Evolutionary conservation across 257 asterid species (phyloP).

Genomic region (Fraxinus cuspidata): DNA sequence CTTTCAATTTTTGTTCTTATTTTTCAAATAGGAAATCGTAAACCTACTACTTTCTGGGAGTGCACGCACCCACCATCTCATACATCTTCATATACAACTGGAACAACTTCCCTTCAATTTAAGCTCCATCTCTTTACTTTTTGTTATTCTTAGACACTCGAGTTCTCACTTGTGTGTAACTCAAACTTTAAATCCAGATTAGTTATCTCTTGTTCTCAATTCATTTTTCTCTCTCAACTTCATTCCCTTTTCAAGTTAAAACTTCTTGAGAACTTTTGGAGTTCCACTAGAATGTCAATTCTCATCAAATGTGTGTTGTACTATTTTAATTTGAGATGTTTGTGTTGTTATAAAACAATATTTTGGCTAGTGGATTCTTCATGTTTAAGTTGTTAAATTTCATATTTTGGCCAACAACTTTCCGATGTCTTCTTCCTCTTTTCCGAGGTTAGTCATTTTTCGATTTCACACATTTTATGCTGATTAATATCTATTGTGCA

Average conservation of each 20-base stretch:
- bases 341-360: background rate
- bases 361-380: slow-evolving; percentile 19
- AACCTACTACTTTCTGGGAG: too few species aligned
- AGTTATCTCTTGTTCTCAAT: slow-evolving; percentile 9
- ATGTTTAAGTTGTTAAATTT: slow-evolving; percentile 13
- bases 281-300: slow-evolving; percentile 15
- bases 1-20: too few species aligned
- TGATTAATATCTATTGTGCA: too few species aligned
- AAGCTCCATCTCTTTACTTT: background rate
- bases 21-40: too few species aligned
- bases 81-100: too few species aligned
- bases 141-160: background rate
- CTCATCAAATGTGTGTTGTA: slow-evolving; percentile 3
- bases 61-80: too few species aligned
- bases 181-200: slow-evolving; percentile 64
- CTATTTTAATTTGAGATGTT: background rate
- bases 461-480: too few species aligned
- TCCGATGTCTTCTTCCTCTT: too few species aligned
- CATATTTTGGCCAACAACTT: background rate
- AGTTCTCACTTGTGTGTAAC: slow-evolving; percentile 37
- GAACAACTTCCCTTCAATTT: background rate
- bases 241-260: slow-evolving; percentile 10
- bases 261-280: slow-evolving; percentile 20
- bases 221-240: slow-evolving; percentile 1
- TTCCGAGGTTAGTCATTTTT: too few species aligned